Evolutionary conservation across 176 grass and related monocot genomes (phyloP).

Genomic region (Elymus sibiricus): DNA sequence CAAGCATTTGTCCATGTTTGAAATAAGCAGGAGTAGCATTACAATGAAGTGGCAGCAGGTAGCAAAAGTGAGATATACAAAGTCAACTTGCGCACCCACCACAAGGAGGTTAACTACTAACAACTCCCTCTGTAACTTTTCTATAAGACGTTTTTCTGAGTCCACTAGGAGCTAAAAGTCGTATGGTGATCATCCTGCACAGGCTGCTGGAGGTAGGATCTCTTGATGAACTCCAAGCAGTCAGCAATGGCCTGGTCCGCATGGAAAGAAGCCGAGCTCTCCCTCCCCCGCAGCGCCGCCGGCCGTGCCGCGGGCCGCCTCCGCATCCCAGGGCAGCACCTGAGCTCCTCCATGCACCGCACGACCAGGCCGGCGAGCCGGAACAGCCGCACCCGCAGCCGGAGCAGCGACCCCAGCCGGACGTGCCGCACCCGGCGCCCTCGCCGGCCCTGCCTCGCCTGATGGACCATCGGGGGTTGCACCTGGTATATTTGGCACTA

Average conservation of each 20-base stretch:
- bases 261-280: slow-evolving; percentile 38
- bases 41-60: not conserved
- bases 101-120: not conserved
- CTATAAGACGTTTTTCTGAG: no score
- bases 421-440: slow-evolving; percentile 33
- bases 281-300: slow-evolving; percentile 1
- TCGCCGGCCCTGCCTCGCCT: slow-evolving; percentile 23
- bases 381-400: slow-evolving; percentile 45
- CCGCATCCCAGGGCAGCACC: slow-evolving; percentile 33
- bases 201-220: slow-evolving; percentile 31
- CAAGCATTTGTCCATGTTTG: not conserved
- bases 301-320: slow-evolving; percentile 2
- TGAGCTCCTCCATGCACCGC: slow-evolving; percentile 57
- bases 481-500: not conserved
- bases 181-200: slow-evolving; percentile 16
- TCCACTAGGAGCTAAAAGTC: not conserved
- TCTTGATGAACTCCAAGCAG: slow-evolving; percentile 81
- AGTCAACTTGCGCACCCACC: not conserved
- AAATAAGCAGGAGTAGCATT: not conserved
- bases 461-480: slow-evolving; percentile 15
- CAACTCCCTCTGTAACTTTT: no score
- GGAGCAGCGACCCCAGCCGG: slow-evolving; percentile 42
- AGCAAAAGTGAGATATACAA: slow-evolving; percentile 20
- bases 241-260: slow-evolving; percentile 60
- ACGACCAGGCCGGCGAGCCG: slow-evolving; percentile 15